Evolutionary conservation across 495 filamentous ascomycete genomes (phyloP).

Genomic region (Podospora fimiseda): DNA sequence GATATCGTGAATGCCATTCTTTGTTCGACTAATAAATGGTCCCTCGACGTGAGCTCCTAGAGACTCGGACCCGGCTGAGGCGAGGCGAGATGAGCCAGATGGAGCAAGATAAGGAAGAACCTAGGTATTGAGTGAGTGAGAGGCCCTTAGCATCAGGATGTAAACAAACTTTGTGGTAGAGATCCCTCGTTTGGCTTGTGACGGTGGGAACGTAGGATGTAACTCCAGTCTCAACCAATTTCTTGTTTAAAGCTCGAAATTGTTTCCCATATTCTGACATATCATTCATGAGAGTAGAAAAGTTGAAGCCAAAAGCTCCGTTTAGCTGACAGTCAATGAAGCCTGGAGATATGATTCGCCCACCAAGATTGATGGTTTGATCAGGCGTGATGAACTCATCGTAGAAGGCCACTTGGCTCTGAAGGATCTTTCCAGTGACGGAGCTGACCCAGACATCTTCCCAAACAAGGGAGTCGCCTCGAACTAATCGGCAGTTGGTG

Average conservation of each 20-base stretch:
- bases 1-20: conserved; percentile 68
- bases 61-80: conserved; percentile 65
- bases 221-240: conserved; percentile 67
- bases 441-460: conserved; percentile 78
- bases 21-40: conserved; percentile 64
- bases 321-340: conserved; percentile 85
- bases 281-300: conserved; percentile 63
- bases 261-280: conserved; percentile 59
- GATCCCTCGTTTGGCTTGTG: conserved; percentile 58
- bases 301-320: conserved; percentile 80
- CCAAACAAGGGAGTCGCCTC: conserved; percentile 54
- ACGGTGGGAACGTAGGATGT: conserved; percentile 80
- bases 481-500: conserved; percentile 70
- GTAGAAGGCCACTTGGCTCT: conserved; percentile 70
- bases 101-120: conserved; percentile 69
- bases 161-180: conserved; percentile 54
- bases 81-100: conserved; percentile 44
- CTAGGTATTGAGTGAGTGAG: too few relatives aligned
- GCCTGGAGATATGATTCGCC: conserved; percentile 71
- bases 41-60: conserved; percentile 83
- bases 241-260: conserved; percentile 58
- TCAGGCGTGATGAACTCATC: conserved; percentile 56
- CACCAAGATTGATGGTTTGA: conserved; percentile 61
- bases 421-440: conserved; percentile 65
- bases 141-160: too few relatives aligned